Conservation (phyloP, 495 filamentous ascomycete species). For the Lophium mytilinum region DNA sequence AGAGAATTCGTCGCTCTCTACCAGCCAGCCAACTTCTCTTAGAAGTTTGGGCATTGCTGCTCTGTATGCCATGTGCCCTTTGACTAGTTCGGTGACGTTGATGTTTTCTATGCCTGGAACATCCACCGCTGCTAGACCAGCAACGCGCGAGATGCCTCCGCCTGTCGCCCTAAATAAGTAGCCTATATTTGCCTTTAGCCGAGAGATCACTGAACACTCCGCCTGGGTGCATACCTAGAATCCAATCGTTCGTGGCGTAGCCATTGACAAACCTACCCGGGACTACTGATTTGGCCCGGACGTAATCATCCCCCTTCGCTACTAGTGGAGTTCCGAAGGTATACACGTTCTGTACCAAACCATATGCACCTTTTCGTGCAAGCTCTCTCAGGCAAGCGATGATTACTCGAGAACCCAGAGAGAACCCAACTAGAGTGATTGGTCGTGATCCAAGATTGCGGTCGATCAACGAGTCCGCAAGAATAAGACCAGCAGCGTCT, state of each 20-base stretch:
- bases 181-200: constrained; percentile 33
- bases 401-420: constrained; percentile 85
- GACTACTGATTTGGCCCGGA: constrained; percentile 71
- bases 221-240: constrained; percentile 48
- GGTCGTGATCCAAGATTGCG: constrained; percentile 86
- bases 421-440: constrained; percentile 94
- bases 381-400: constrained; percentile 87
- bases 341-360: constrained; percentile 91
- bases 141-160: constrained; percentile 84
- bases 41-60: constrained; percentile 82
- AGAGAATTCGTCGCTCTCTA: constrained; percentile 86
- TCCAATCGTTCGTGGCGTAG: constrained; percentile 94
- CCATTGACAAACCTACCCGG: constrained; percentile 90
- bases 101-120: constrained; percentile 83
- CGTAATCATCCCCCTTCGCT: constrained; percentile 84
- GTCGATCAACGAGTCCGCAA: constrained; percentile 90
- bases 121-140: constrained; percentile 77
- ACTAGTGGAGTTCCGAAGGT: constrained; percentile 90
- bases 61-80: constrained; percentile 96
- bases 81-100: constrained; percentile 76
- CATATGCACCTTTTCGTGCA: constrained; percentile 75
- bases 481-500: constrained; percentile 78
- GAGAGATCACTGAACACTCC: neutral
- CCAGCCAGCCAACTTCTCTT: constrained; percentile 76
- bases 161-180: constrained; percentile 94